Evolutionary conservation across 768 basidiomycete species (phyloP).

Genomic region (Tephrocybe sp.): DNA sequence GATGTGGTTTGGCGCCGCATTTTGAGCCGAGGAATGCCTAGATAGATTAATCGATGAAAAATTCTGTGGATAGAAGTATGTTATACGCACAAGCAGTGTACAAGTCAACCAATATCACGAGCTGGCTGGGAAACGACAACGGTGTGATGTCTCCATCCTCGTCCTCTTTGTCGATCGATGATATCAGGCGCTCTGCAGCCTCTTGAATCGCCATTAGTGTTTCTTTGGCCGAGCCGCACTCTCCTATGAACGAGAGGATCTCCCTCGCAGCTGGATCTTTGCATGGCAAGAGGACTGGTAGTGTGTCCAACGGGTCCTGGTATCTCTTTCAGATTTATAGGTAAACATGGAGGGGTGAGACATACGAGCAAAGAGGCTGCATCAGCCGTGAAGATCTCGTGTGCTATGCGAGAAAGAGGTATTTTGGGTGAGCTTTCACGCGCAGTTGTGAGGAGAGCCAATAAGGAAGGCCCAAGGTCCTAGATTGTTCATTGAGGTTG

Average conservation of each 20-base stretch:
- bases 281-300: conserved; percentile 41
- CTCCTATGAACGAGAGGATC: conserved; percentile 39
- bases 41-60: not conserved
- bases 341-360: not conserved
- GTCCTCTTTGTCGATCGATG: conserved; percentile 23
- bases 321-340: conserved; percentile 6
- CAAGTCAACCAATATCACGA: conserved; percentile 36
- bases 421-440: conserved; percentile 28
- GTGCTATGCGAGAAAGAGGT: conserved; percentile 31
- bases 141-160: conserved; percentile 24
- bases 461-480: conserved; percentile 19
- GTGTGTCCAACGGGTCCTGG: conserved; percentile 44
- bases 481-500: conserved; percentile 1
- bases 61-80: not conserved
- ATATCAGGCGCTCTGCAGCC: conserved; percentile 36
- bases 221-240: conserved; percentile 45
- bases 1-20: conserved; percentile 40
- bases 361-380: conserved; percentile 24
- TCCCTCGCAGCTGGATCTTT: conserved; percentile 36
- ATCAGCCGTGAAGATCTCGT: conserved; percentile 24
- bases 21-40: conserved; percentile 48
- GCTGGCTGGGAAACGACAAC: conserved; percentile 28
- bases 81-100: conserved; percentile 37
- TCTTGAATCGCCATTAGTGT: conserved; percentile 48
- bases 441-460: conserved; percentile 30